Evolutionary conservation across 192 early-diverging fungal species (phyloP).

Genomic region (Endogone sp.): DNA sequence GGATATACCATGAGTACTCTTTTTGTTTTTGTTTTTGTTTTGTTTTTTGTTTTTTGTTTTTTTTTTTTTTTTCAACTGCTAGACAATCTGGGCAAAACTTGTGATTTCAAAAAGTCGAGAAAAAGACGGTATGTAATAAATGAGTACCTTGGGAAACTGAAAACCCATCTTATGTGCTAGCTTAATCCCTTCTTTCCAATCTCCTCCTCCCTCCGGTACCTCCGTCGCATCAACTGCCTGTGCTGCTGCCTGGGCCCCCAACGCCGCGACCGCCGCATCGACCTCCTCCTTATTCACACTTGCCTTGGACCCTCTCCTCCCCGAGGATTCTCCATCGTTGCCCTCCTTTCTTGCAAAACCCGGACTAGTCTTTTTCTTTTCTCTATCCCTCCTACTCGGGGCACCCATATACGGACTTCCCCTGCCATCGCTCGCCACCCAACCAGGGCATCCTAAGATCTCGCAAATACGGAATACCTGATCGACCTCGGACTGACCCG

Average conservation of each 20-base stretch:
- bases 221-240: not conserved
- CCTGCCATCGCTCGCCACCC: not conserved
- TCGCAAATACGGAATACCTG: conserved; percentile 83
- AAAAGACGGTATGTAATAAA: too few relatives aligned
- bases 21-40: too few relatives aligned
- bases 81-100: too few relatives aligned
- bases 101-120: not conserved
- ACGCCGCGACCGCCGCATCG: not conserved
- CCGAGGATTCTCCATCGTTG: conserved; percentile 1
- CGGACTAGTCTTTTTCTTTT: conserved; percentile 19
- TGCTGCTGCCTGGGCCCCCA: not conserved
- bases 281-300: conserved; percentile 20
- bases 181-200: conserved; percentile 73
- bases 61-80: not conserved
- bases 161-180: conserved; percentile 67
- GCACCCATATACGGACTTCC: conserved; percentile 11
- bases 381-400: conserved; percentile 9
- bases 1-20: too few relatives aligned
- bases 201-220: conserved; percentile 33
- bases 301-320: conserved; percentile 19
- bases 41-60: too few relatives aligned
- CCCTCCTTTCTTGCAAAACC: conserved; percentile 25
- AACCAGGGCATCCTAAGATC: conserved; percentile 71
- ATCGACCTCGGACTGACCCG: conserved; percentile 91
- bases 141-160: conserved; percentile 53